Base-by-base conservation (phyloP, 176 grass and related monocot species). In the Oryza brachyantha region DNA sequence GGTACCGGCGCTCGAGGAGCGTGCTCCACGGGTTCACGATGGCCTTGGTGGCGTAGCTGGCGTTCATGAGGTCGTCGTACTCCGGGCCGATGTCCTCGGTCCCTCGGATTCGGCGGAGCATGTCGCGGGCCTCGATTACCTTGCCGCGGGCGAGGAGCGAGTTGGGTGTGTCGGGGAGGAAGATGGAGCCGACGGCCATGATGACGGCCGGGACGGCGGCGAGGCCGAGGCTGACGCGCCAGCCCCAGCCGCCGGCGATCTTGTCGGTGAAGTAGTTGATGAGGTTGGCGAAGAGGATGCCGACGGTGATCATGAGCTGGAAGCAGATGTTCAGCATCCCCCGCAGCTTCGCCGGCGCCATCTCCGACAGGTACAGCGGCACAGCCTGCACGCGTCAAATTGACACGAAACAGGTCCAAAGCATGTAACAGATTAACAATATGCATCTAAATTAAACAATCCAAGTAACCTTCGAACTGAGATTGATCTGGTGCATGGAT, bases 311-410 rank as follows among this genome's bases (percentile, higher is more conserved):
- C 84, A 86, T 86, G 0, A 80, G 84, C 84, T 75, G 77, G 84
- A 86, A 85, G 76, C 46, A 60, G 84, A 85, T 79, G 84, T 80
- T 85, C 3, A 85, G 84, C 84, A 85, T 85, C 35, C 84, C 84
- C 2, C 77, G 69, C 84, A 86, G 40, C 76, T 24, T 86, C 3
- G 84, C 77, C 61, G 84, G 84, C 21, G 84, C 84, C 84, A 86
- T 86, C 84, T 86, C 77, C 4, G 84, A 80, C 61, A 86, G 69
- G 77, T 86, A 86, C n/a, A 86, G 61, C 13, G 84, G 76, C 61
- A 80, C 76, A 17, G 84, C 39, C 84, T 32, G 31, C n/a, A n/a
- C n/a, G n/a, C 31, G 31, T 32, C 31, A 32, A 32, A 32, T 32
- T 32, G 31, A 32, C 31, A 32, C 31, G 31, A 32, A 32, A 32